Percentiles rank a stretch among this genome's conserved stretches.
phyloP scores from a whole-genome alignment of 306 rosid species.

The Senna siamea region DNA sequence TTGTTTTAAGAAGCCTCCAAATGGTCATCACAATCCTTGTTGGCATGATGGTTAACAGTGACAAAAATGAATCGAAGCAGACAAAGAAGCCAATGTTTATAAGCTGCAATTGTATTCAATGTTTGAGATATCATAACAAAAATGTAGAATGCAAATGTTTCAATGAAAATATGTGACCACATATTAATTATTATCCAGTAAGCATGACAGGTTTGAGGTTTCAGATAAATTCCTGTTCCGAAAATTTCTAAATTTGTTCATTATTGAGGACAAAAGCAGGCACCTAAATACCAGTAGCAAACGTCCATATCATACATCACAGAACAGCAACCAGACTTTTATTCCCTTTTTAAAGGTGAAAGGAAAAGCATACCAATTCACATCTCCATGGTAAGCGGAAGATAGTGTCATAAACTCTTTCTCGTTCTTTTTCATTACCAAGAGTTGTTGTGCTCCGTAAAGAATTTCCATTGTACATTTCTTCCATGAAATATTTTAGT shows the following conservation, averaged over 20 bases:
- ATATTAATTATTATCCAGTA: slow-evolving; percentile 28
- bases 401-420: slow-evolving; percentile 92
- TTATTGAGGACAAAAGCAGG: slow-evolving; percentile 28
- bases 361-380: slow-evolving; percentile 76
- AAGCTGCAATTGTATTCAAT: slow-evolving; percentile 74
- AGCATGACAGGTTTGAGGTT: slow-evolving; percentile 4
- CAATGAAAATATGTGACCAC: slow-evolving; percentile 35
- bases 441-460: slow-evolving; percentile 81
- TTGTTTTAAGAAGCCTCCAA: slow-evolving; percentile 76
- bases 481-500: slow-evolving; percentile 75
- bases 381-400: slow-evolving; percentile 99
- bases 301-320: slow-evolving; percentile 35
- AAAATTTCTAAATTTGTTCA: slow-evolving; percentile 11
- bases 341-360: slow-evolving; percentile 13
- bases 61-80: slow-evolving; percentile 95
- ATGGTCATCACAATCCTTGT: slow-evolving; percentile 72
- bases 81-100: slow-evolving; percentile 95
- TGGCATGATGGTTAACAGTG: slow-evolving; percentile 95
- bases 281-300: slow-evolving; percentile 20
- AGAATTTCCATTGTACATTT: slow-evolving; percentile 84
- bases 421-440: slow-evolving; percentile 91
- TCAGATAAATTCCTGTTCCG: slow-evolving; percentile 1
- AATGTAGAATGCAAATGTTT: slow-evolving; percentile 24
- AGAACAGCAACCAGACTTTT: slow-evolving; percentile 34
- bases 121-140: slow-evolving; percentile 41